Base-by-base conservation (phyloP, 495 filamentous ascomycete genomes). In the Rusavskia elegans region DNA sequence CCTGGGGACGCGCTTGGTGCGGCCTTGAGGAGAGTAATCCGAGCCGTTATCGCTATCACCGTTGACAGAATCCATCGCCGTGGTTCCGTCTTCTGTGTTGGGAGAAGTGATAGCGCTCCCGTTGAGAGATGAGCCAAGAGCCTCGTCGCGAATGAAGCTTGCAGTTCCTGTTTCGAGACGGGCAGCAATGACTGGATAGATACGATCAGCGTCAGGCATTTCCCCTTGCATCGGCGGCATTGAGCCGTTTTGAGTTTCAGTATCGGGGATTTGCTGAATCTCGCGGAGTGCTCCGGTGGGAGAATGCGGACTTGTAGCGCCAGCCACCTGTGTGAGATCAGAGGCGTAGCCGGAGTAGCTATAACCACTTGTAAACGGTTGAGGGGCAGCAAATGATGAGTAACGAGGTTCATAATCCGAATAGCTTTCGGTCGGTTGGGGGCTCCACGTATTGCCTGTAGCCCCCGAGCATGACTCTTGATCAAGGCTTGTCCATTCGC, bases 131-230 rank as follows among this genome's bases (percentile, higher is more conserved):
- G 50, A 52, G 14, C 39, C 39, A 19, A 52, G 19, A 23, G 35
- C 39, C 29, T 52, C 50, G n/a, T 52, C 50, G 44, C 50, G 32
- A 20, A 5, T 36, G 37, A 52, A 44, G 50, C 17, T 17, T n/a
- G 50, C 16, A 4, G 11, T 29, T 37, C 16, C 20, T 5, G 9
- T 23, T 35, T 13, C 16, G 32, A 50, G 29, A n/a, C 23, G 39
- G 3, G 6, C 17, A 25, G 50, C n/a, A 16, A 41, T 29, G 20
- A 3, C 39, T 36, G 50, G 17, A 25, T 29, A 29, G 10, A 9
- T 16, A 17, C 36, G 13, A 6, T 9, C 9, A 11, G 39, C 8
- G 17, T 25, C 16, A 16, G 14, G 17, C 20, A 14, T 10, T 27
- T 25, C 16, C 17, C 37, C 25, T 44, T 52, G 13, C 37, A 37